Base-by-base conservation (phyloP, 1,284 basidiomycete species). In the Mixia osmundae region DNA sequence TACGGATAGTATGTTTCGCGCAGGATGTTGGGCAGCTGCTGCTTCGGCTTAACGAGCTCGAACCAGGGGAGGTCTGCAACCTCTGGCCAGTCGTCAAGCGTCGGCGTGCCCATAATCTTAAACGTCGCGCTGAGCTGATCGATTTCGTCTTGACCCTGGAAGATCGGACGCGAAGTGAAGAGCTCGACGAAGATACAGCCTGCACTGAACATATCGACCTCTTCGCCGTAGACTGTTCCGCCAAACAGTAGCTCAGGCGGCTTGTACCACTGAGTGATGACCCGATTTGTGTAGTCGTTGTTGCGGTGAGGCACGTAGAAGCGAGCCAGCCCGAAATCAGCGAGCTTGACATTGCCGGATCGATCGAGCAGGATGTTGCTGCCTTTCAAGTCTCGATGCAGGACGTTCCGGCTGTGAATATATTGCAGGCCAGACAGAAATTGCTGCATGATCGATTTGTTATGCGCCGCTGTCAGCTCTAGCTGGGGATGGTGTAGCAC, bases 131-230 rank as follows among this genome's bases (percentile, higher is more conserved):
- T 78, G 10, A 99, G 67, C 54, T 99, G 94, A 47, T 89, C 75
- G 37, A 99, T 83, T 60, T 99, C 91, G 50, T 95, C 87, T 47
- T 75, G 76, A 18, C 91, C 89, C 54, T 89, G 87, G 54, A 97
- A 95, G 4, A 91, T 67, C 0, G 87, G 85, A 49, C 80, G 85
- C 55, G 80, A 79, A 14, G 76, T 79, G 56, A 83, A 97, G 5
- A 99, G 65, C 57, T 99, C 94, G 25, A 97, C 68, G 72, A 97
- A 95, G 51, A 99, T 97, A 55, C 89, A 97, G 19, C 91, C 91
- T 9, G 89, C 91, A 53, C 85, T 91, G 91, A 91, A 99, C 72
- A 91, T 91, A 53, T 99, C 91, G n/a, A 99, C 89, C 51, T 94
- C 91, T 2, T 82, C 74, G 1, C 87, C 89, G 57, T 99, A 99